These are phyloP conservation scores for Phytophthora brassicae DNA, from an alignment of 352 stramenopile genomes.

Conservation along the genomic window DNA sequence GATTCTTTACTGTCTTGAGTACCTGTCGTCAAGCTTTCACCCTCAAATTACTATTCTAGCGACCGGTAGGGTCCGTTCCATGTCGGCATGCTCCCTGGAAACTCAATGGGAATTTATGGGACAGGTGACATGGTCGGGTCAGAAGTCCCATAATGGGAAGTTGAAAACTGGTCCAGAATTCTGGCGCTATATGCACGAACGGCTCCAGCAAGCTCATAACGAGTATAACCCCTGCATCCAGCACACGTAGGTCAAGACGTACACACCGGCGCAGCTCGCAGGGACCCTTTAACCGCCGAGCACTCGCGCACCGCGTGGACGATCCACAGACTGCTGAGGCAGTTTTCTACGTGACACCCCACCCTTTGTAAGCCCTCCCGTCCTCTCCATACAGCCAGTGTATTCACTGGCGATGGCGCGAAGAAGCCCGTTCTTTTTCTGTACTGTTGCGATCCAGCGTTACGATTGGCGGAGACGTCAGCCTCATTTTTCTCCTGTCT, in stretches of 20 bases:
- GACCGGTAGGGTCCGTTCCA: background rate
- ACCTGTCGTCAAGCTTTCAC: background rate
- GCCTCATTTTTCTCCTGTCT: too few relatives aligned
- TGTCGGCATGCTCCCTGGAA: conserved; percentile 17
- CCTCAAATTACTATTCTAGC: background rate
- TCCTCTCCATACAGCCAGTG: conserved; percentile 29
- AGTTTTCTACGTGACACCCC: conserved; percentile 40
- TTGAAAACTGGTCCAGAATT: conserved; percentile 15
- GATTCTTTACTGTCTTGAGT: background rate
- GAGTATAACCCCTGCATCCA: conserved; percentile 22
- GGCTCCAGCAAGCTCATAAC: background rate
- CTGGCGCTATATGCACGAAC: background rate
- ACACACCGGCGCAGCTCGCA: conserved; percentile 3
- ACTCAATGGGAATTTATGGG: conserved; percentile 28
- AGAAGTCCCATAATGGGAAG: conserved; percentile 20
- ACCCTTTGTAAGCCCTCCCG: conserved; percentile 36
- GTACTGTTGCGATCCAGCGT: conserved; percentile 1
- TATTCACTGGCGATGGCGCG: conserved; percentile 18
- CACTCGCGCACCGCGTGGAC: conserved; percentile 14
- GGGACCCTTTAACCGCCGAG: conserved; percentile 2
- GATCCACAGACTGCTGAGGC: conserved; percentile 32
- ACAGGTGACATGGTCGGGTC: conserved; percentile 23
- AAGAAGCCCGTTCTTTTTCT: conserved; percentile 18
- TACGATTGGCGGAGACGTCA: conserved; percentile 45
- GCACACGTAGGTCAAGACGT: background rate